A percentile compares a stretch with the other conserved stretches of the same genome.
These are phyloP conservation scores for Crotalaria pallida DNA, from an alignment of 306 rosid genomes.

Conservation along the genomic window DNA sequence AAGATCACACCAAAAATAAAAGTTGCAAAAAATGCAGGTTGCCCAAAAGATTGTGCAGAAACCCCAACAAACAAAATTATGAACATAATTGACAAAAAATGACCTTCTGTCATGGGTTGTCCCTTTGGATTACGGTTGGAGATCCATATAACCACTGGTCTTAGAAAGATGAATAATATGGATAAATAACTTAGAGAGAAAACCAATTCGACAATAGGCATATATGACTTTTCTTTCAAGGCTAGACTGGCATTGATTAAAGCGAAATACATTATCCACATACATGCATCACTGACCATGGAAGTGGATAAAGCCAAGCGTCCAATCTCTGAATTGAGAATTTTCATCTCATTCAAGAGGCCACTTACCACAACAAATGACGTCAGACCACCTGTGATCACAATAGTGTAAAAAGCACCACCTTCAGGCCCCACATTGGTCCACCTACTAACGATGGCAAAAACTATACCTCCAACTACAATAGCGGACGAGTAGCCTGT, in stretches of 20 bases:
- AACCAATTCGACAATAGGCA: neutral
- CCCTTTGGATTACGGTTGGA: neutral
- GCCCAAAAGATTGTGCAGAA: neutral
- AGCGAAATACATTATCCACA: conserved; percentile 5
- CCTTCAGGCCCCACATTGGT: neutral
- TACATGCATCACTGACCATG: conserved; percentile 17
- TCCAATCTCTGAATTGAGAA: conserved; percentile 27
- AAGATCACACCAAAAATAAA: conserved; percentile 22
- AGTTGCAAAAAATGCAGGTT: conserved; percentile 1
- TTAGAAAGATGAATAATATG: neutral
- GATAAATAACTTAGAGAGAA: neutral
- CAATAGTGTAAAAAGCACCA: neutral
- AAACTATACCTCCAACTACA: neutral
- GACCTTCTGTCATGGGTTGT: conserved; percentile 7
- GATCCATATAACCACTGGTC: conserved; percentile 28
- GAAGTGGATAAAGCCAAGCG: conserved; percentile 27
- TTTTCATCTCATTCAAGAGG: conserved; percentile 25
- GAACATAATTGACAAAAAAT: conserved; percentile 10
- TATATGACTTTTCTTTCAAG: neutral
- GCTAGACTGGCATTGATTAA: neutral
- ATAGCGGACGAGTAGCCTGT: neutral
- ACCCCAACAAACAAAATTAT: conserved; percentile 9
- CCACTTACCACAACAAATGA: conserved; percentile 3
- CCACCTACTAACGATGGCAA: neutral
- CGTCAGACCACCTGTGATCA: neutral